Percentiles rank a stretch among this genome's conserved stretches.
Conservation (phyloP, 805 yeast genomes). For the Starmera amethionina region DNA sequence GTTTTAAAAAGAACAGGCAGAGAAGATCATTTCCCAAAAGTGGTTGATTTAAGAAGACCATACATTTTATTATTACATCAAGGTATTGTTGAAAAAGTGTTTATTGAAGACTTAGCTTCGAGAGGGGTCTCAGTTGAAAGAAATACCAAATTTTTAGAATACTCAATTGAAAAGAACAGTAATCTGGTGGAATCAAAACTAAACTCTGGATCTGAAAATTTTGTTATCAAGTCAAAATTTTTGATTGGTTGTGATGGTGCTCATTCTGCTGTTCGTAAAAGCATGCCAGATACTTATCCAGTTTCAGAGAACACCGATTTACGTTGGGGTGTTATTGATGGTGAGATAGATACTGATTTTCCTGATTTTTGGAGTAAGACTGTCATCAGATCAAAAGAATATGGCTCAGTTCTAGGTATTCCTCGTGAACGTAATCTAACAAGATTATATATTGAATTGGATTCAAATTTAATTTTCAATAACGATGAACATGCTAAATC, state of each 20-base stretch:
- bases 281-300: conserved; percentile 20
- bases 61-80: conserved; percentile 23
- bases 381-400: conserved; percentile 23
- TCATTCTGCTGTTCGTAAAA: conserved; percentile 24
- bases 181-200: background rate
- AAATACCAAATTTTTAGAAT: conserved; percentile 14
- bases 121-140: conserved; percentile 4
- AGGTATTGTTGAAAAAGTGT: conserved; percentile 21
- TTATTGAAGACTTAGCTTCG: conserved; percentile 14
- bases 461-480: conserved; percentile 7
- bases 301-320: conserved; percentile 25
- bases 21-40: conserved; percentile 3
- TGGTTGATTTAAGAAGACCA: conserved; percentile 16
- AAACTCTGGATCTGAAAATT: background rate
- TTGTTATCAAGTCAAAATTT: conserved; percentile 21
- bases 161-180: conserved; percentile 5
- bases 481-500: conserved; percentile 4
- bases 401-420: conserved; percentile 24
- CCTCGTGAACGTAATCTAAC: conserved; percentile 25
- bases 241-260: conserved; percentile 25
- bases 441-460: conserved; percentile 23
- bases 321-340: conserved; percentile 27
- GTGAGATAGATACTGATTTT: conserved; percentile 25
- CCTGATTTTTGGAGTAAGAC: conserved; percentile 25
- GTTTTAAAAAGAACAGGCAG: background rate